A percentile compares a stretch with the other conserved stretches of the same genome.
These are phyloP conservation scores for Fusarium sp. DNA, from an alignment of 2,329 filamentous ascomycete genomes.

Conservation along the genomic window DNA sequence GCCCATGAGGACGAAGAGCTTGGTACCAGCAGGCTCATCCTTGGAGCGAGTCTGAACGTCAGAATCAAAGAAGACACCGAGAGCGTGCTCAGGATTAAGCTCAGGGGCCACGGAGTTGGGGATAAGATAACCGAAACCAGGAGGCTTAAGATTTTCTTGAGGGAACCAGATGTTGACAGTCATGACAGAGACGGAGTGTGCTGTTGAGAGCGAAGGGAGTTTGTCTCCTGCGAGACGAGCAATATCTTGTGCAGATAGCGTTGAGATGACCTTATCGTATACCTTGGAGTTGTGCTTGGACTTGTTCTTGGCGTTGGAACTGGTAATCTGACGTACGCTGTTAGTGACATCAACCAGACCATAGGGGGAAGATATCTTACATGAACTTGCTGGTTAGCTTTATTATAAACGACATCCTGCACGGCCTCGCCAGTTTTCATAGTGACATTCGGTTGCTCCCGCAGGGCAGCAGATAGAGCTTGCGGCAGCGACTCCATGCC, in stretches of 20 bases:
- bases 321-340: slow-evolving; percentile 26
- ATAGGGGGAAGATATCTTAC: slow-evolving; percentile 46
- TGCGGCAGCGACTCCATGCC: slow-evolving; percentile 72
- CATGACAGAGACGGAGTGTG: slow-evolving; percentile 82
- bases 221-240: slow-evolving; percentile 48
- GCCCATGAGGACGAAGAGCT: slow-evolving; percentile 93
- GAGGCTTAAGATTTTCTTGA: slow-evolving; percentile 68
- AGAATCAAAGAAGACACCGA: slow-evolving; percentile 94
- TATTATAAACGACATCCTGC: slow-evolving; percentile 54
- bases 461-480: slow-evolving; percentile 62
- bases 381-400: slow-evolving; percentile 50
- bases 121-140: slow-evolving; percentile 92
- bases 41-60: slow-evolving; percentile 62
- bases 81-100: slow-evolving; percentile 82
- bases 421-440: slow-evolving; percentile 64
- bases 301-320: slow-evolving; percentile 3
- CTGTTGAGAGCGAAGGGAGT: slow-evolving; percentile 61
- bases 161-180: slow-evolving; percentile 90
- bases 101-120: slow-evolving; percentile 75
- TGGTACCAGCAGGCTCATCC: slow-evolving; percentile 73
- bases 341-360: neutral
- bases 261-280: slow-evolving; percentile 71
- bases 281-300: neutral
- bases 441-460: slow-evolving; percentile 65
- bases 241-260: slow-evolving; percentile 63